These are phyloP conservation scores for Vitis hybrid DNA, from an alignment of 177 flowering plant species.

Conservation along the genomic window DNA sequence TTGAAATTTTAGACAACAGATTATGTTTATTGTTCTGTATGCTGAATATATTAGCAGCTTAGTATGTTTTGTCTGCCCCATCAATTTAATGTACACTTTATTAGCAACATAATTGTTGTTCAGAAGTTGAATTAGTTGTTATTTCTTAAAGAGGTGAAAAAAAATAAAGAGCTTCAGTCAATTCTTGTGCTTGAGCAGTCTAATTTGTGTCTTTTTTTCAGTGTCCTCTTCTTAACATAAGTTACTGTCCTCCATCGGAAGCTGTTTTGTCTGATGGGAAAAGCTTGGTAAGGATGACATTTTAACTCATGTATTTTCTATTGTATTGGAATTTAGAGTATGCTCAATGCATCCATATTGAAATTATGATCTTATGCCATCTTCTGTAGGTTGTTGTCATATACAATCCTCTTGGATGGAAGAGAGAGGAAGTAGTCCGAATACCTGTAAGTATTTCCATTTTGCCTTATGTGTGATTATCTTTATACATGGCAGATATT, in stretches of 20 bases:
- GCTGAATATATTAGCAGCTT: too few species aligned
- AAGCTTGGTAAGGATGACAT: conserved; percentile 54
- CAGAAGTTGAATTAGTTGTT: too few species aligned
- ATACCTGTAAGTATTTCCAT: conserved; percentile 65
- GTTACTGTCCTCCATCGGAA: conserved; percentile 91
- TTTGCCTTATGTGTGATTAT: neutral
- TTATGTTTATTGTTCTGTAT: too few species aligned
- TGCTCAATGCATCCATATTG: neutral
- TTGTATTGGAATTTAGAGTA: neutral
- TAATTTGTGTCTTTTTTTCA: conserved; percentile 23
- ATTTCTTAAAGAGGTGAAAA: too few species aligned
- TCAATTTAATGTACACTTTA: too few species aligned
- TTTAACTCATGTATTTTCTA: conserved; percentile 2
- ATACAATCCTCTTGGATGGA: conserved; percentile 92
- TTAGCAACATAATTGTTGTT: too few species aligned
- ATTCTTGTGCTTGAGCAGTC: neutral
- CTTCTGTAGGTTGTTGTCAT: conserved; percentile 59
- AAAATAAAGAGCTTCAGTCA: too few species aligned
- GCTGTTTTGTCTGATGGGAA: conserved; percentile 48
- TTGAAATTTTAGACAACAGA: too few species aligned
- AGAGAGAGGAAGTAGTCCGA: conserved; percentile 70
- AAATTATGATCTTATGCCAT: neutral
- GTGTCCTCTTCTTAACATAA: conserved; percentile 93
- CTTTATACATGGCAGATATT: neutral
- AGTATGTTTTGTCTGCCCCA: too few species aligned